A percentile compares a stretch with the other conserved stretches of the same genome.
Conservation (phyloP, 1,139 yeast genomes). For the Saccharomyces hybrid region DNA sequence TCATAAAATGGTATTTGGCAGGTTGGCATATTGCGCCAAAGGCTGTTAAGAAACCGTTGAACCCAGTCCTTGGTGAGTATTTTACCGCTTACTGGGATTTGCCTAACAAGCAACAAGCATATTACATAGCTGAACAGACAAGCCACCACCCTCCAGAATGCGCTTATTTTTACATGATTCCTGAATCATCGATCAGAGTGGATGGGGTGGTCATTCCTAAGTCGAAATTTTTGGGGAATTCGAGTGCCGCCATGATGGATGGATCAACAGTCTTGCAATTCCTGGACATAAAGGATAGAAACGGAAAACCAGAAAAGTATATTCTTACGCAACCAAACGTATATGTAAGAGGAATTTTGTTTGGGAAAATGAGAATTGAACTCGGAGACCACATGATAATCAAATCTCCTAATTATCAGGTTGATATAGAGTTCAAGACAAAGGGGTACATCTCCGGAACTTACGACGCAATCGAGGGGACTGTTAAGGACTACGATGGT, state of each 20-base stretch:
- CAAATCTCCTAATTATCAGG: conserved; percentile 54
- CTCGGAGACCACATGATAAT: conserved; percentile 84
- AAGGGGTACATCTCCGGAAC: conserved; percentile 92
- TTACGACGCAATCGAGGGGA: conserved; percentile 82
- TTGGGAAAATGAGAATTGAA: conserved; percentile 84
- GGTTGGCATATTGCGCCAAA: conserved; percentile 98
- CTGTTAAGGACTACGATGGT: conserved; percentile 46
- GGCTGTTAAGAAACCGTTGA: conserved; percentile 93
- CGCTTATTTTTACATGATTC: conserved; percentile 81
- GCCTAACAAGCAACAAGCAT: conserved; percentile 63
- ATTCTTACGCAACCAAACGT: conserved; percentile 87
- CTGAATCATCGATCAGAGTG: conserved; percentile 70
- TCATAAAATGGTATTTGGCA: conserved; percentile 82
- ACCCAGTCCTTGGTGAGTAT: conserved; percentile 88
- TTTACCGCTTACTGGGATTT: conserved; percentile 90
- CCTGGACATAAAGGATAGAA: conserved; percentile 45
- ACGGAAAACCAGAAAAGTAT: conserved; percentile 54
- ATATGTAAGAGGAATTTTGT: conserved; percentile 88
- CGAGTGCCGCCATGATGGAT: conserved; percentile 96
- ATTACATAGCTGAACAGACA: conserved; percentile 85
- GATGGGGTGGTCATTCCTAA: conserved; percentile 87
- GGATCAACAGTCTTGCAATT: conserved; percentile 72
- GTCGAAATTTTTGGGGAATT: conserved; percentile 84
- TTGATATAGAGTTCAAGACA: conserved; percentile 87
- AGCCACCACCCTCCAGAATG: conserved; percentile 99